Evolutionary conservation across 2,329 filamentous ascomycete genomes (phyloP).

Genomic region (Fusarium odoratissimum): DNA sequence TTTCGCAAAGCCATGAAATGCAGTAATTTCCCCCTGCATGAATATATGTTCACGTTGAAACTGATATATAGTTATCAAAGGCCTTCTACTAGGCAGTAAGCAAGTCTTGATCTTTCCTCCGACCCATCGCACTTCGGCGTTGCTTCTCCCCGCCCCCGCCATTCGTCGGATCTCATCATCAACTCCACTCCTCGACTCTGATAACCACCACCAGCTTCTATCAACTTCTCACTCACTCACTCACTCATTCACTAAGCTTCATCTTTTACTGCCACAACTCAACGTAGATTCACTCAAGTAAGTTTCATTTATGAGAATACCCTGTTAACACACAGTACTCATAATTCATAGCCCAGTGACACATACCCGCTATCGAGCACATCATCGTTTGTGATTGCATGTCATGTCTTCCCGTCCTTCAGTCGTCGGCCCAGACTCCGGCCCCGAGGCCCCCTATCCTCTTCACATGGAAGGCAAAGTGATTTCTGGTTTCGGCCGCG

Average conservation of each 20-base stretch:
- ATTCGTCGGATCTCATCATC: slow-evolving; percentile 25
- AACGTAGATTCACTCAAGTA: neutral
- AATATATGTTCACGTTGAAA: neutral
- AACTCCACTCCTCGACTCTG: slow-evolving; percentile 17
- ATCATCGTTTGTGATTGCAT: neutral
- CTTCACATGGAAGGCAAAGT: slow-evolving; percentile 86
- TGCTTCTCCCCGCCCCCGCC: slow-evolving; percentile 31
- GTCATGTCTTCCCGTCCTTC: slow-evolving; percentile 65
- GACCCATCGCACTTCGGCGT: slow-evolving; percentile 28
- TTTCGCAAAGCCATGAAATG: neutral
- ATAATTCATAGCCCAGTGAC: neutral
- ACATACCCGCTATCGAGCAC: neutral
- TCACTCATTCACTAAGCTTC: slow-evolving; percentile 4
- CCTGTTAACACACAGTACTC: neutral
- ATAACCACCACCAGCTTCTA: slow-evolving; percentile 29
- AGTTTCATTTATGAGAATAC: neutral
- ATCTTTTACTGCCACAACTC: neutral
- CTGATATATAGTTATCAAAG: neutral
- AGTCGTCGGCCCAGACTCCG: slow-evolving; percentile 78
- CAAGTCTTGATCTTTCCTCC: slow-evolving; percentile 15
- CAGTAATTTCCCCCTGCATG: neutral
- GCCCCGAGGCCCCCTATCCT: slow-evolving; percentile 83
- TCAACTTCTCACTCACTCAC: slow-evolving; percentile 9
- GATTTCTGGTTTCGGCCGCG: slow-evolving; percentile 92
- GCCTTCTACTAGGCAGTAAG: slow-evolving; percentile 8